Conservation (phyloP, 169 alveolate species). For the Eimeria sp. region DNA sequence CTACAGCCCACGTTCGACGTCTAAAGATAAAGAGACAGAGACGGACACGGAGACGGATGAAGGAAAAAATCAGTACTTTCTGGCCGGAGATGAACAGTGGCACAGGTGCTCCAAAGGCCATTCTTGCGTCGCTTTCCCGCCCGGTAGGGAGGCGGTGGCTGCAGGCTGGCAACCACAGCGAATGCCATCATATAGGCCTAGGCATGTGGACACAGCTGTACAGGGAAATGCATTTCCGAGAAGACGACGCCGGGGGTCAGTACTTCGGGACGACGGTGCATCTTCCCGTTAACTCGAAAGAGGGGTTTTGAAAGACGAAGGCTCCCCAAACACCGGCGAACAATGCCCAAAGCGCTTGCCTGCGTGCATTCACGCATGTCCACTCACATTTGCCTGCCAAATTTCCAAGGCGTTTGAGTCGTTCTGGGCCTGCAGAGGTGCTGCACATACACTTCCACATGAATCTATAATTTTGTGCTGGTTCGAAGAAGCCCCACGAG, state of each 20-base stretch:
- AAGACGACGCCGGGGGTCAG: constrained; percentile 21
- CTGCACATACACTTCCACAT: neutral
- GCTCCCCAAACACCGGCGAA: neutral
- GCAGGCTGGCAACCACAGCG: neutral
- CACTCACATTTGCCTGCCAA: neutral
- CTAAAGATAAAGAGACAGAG: neutral
- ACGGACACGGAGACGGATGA: neutral
- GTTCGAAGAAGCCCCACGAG: neutral
- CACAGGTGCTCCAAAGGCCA: neutral
- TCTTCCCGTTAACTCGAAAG: neutral
- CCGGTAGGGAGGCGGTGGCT: neutral
- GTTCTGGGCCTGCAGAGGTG: neutral
- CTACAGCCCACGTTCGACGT: neutral
- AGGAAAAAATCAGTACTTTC: neutral
- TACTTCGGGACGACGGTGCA: neutral
- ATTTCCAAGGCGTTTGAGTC: neutral
- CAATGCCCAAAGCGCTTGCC: neutral
- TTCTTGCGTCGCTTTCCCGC: neutral
- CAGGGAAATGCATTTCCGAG: neutral
- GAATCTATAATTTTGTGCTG: neutral
- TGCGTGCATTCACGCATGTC: neutral
- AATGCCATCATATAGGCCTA: neutral
- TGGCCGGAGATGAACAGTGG: neutral
- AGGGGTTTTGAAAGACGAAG: neutral
- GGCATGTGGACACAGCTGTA: neutral